Conservation (phyloP, 83 land plant species). For the Diphasiastrum complanatum region DNA sequence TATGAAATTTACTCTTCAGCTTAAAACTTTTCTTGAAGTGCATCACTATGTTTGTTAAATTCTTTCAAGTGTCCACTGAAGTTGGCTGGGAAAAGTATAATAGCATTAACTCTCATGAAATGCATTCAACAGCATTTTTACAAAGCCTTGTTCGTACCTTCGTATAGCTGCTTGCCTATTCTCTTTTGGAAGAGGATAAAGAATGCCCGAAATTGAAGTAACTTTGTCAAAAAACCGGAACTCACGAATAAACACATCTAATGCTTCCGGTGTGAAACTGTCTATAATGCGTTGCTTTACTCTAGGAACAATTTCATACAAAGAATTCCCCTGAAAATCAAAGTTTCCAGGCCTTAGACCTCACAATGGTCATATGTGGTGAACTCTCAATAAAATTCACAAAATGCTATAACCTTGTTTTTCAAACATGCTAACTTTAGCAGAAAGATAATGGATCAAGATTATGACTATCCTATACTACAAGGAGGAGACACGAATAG, state of each 20-base stretch:
- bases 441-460: too few species aligned
- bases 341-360: neutral
- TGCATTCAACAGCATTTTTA: neutral
- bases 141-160: conserved; percentile 35
- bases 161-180: conserved; percentile 81
- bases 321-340: conserved; percentile 49
- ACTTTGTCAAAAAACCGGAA: conserved; percentile 94
- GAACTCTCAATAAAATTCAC: too few species aligned
- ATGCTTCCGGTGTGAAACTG: conserved; percentile 72
- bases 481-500: too few species aligned
- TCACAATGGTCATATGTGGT: too few species aligned
- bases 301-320: conserved; percentile 56
- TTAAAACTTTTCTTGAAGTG: too few species aligned
- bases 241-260: conserved; percentile 64
- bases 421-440: too few species aligned
- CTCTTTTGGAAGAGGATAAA: conserved; percentile 84
- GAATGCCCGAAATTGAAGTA: conserved; percentile 87
- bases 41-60: too few species aligned
- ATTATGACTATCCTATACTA: too few species aligned
- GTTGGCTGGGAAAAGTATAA: conserved; percentile 5
- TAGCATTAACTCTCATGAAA: neutral
- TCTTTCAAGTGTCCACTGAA: neutral
- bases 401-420: too few species aligned
- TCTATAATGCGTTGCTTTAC: conserved; percentile 76
- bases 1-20: too few species aligned